A percentile compares a stretch with the other conserved stretches of the same genome.
Evolutionary conservation across 805 yeast genomes (phyloP).

Genomic region (Metschnikowia dekortorum): DNA sequence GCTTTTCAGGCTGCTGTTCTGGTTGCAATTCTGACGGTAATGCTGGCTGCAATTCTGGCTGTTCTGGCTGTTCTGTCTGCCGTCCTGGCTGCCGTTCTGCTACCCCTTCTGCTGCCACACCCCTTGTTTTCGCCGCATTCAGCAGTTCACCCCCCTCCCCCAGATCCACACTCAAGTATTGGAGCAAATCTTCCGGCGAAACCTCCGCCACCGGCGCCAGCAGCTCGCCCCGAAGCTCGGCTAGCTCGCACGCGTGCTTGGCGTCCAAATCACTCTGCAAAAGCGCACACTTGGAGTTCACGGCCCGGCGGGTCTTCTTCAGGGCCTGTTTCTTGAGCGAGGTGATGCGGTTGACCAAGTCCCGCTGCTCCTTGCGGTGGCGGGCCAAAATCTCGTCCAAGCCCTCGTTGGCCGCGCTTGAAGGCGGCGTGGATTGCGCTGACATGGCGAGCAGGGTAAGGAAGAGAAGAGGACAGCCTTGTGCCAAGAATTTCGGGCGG

Average conservation of each 20-base stretch:
- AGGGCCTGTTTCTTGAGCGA: conserved; percentile 80
- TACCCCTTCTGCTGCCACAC: too few species aligned
- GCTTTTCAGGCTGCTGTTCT: too few species aligned
- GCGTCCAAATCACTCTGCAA: conserved; percentile 53
- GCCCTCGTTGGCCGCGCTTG: background rate
- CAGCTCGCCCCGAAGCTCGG: conserved; percentile 12
- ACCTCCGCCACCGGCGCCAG: conserved; percentile 28
- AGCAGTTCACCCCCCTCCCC: too few species aligned
- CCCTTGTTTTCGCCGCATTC: too few species aligned
- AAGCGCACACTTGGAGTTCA: conserved; percentile 53
- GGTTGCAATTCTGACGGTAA: too few species aligned
- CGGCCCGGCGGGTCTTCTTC: conserved; percentile 69
- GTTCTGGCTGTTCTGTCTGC: too few species aligned
- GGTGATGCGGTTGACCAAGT: conserved; percentile 62
- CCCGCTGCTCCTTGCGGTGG: conserved; percentile 67
- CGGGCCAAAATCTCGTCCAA: conserved; percentile 50
- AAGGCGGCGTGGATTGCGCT: background rate
- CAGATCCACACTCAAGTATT: conserved; percentile 8
- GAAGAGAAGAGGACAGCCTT: background rate
- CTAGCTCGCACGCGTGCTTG: conserved; percentile 53
- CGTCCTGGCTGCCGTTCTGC: too few species aligned
- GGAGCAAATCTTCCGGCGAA: conserved; percentile 62
- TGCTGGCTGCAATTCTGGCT: too few species aligned
- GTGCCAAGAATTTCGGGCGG: background rate
- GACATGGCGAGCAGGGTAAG: background rate